Base-by-base conservation (phyloP, 352 stramenopile genomes). In the Globisporangium megalacanthum region DNA sequence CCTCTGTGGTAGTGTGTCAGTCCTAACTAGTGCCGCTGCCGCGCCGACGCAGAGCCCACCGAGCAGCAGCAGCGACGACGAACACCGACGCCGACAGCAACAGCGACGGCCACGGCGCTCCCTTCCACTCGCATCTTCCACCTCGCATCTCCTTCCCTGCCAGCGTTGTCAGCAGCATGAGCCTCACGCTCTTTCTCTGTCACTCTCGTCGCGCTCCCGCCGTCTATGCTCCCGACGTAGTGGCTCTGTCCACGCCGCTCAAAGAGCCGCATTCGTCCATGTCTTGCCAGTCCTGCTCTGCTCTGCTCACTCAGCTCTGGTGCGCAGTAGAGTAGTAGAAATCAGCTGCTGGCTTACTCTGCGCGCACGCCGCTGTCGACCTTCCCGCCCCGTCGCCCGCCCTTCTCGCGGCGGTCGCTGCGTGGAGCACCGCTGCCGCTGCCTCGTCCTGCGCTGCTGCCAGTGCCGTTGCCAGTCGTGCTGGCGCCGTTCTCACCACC, bases 341-440 rank as follows among this genome's bases (percentile, higher is more conserved):
- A 6, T 48, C 42, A 29, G 42, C 42, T 48, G 42, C 42, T 48
- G 42, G 42, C 6, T 70, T 87, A 86, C 52, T 89, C 77, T 52
- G 75, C 52, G 57, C 70, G 76, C 60, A 64, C 60, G 60, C 64
- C 64, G 42, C 64, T 72, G 36, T 89, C 83, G 47, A 83, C 72
- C 62, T 84, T 87, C 19, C 78, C 79, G 49, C 80, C 75, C 68
- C 83, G 80, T 62, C 80, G 79, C 20, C 67, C 75, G 48, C 73
- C 70, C 68, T 88, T 90, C 42, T 87, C 76, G 46, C 82, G 82
- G 51, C 73, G 75, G 58, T 82, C 58, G 56, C 58, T 70, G 57
- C 67, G 70, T 17, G 64, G 60, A 4, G 60, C 39, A 15, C 37
- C 52, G 29, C 46, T 42, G 53, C 25, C 41, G 54, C 20, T 60